A percentile compares a stretch with the other conserved stretches of the same genome.
Conservation (phyloP, 1,284 basidiomycete genomes). For the Leccinum angustisporum region DNA sequence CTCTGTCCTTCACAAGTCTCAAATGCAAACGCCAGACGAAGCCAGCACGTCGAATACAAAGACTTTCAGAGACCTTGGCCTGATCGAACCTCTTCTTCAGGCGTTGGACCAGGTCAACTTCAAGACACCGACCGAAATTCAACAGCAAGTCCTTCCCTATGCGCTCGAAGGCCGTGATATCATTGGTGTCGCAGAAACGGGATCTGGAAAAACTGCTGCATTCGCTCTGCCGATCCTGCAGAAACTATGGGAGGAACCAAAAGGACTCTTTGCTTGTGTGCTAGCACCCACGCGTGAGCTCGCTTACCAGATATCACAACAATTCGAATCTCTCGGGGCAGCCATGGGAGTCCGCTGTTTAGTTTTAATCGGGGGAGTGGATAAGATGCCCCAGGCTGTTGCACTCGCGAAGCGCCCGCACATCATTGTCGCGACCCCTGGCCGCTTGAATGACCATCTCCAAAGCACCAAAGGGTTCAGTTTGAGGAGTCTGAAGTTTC, state of each 20-base stretch:
- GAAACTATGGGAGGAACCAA: constrained; percentile 95
- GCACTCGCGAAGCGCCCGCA: constrained; percentile 94
- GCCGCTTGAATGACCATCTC: constrained; percentile 91
- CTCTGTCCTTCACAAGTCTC: neutral
- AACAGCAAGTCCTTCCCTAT: constrained; percentile 85
- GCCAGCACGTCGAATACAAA: constrained; percentile 53
- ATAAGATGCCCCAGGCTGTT: constrained; percentile 91
- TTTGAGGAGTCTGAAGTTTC: constrained; percentile 82
- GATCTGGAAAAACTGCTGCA: constrained; percentile 97
- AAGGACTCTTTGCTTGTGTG: constrained; percentile 91
- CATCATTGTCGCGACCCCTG: constrained; percentile 96
- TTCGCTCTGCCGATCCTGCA: constrained; percentile 97
- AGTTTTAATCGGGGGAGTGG: constrained; percentile 94
- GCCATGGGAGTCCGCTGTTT: constrained; percentile 92
- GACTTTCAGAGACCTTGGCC: constrained; percentile 75
- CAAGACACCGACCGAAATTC: constrained; percentile 91
- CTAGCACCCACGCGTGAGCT: constrained; percentile 96
- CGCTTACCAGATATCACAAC: constrained; percentile 98
- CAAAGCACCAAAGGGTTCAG: constrained; percentile 99
- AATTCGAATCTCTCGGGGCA: constrained; percentile 91
- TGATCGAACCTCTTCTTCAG: constrained; percentile 88
- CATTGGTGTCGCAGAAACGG: constrained; percentile 96
- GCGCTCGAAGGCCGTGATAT: constrained; percentile 92
- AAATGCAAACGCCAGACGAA: constrained; percentile 59
- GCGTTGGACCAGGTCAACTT: constrained; percentile 84